Evolutionary conservation across 768 basidiomycete genomes (phyloP), one percentile per base, ranked within the genome.

Genomic region (Tremella fuciformis): DNA sequence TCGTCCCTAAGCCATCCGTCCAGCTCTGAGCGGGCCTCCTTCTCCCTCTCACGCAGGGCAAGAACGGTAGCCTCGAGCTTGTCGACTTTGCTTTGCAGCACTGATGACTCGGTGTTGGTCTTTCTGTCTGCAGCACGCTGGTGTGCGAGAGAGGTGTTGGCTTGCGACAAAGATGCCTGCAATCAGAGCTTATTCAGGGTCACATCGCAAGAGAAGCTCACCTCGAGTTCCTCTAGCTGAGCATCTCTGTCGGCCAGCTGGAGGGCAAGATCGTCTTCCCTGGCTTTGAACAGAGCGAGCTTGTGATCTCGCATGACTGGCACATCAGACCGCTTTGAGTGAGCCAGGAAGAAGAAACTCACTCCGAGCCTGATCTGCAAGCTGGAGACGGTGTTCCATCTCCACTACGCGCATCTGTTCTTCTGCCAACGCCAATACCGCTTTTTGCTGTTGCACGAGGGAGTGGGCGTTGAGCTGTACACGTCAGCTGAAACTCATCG

Each of bases 261-360:
- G 8, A 65, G 60, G 1, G 53, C 19, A 8, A 70, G 49, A 19
- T 70, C 73, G 1, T 63, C 67, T 24, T 74, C 70, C 44, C 50
- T 66, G 1, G 69, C 66, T 47, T 70, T 48, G 42, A 69, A 64
- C 29, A 72, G 51, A 13, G 70, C 53, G n/a, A 72, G 60, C 59
- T 69, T 72, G 55, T 74, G 69, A 26, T 74, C 73, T 4, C 70
- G 59, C 60, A 74, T 74, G 37, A 72, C 70, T 71, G 9, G 8
- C 22, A 34, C 22, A 29, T 56, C 49, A 55, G 53, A 11, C 25
- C 21, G 29, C 11, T 34, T 21, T 40, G 24, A 19, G 1, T 3
- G n/a, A 2, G 13, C 46, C 8, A 24, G 22, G 26, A 22, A 24
- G 22, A 38, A 16, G 9, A 19, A 34, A 65, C 71, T 55, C 34